Evolutionary conservation across 192 early-diverging fungal genomes (phyloP).

Genomic region (Podila clonocystis): DNA sequence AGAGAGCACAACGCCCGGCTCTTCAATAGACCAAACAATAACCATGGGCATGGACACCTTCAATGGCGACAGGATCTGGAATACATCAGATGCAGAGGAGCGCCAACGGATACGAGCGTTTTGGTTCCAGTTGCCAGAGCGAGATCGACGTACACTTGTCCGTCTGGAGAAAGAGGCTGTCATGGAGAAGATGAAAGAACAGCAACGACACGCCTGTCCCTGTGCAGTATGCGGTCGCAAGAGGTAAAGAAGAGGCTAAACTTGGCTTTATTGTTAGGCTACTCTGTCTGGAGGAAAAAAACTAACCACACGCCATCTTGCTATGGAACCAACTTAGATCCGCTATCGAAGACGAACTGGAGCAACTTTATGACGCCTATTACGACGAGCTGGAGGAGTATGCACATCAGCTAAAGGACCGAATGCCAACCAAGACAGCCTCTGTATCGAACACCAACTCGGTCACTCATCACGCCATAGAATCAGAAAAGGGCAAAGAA

Average conservation of each 20-base stretch:
- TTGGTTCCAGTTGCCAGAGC: slow-evolving; percentile 84
- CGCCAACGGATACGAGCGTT: slow-evolving; percentile 83
- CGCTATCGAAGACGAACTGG: slow-evolving; percentile 88
- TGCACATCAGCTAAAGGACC: slow-evolving; percentile 44
- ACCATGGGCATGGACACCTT: too few species aligned
- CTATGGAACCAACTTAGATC: slow-evolving; percentile 49
- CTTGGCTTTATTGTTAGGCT: not conserved
- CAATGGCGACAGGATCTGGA: slow-evolving; percentile 66
- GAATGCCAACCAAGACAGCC: too few species aligned
- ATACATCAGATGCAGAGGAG: slow-evolving; percentile 78
- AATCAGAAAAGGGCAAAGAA: slow-evolving; percentile 56
- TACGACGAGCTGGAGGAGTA: slow-evolving; percentile 90
- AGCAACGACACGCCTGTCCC: slow-evolving; percentile 83
- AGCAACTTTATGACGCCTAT: slow-evolving; percentile 88
- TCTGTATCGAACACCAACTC: too few species aligned
- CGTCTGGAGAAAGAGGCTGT: slow-evolving; percentile 91
- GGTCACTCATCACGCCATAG: not conserved
- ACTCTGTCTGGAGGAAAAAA: not conserved
- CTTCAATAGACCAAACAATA: too few species aligned
- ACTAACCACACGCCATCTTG: too few species aligned
- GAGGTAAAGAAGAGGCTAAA: slow-evolving; percentile 56
- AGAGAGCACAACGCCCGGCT: too few species aligned
- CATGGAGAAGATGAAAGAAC: slow-evolving; percentile 89
- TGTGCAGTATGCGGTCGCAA: slow-evolving; percentile 86
- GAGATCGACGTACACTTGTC: slow-evolving; percentile 78